Evolutionary conservation across 1,284 basidiomycete species (phyloP).

Genomic region (Ceratobasidium sp.): DNA sequence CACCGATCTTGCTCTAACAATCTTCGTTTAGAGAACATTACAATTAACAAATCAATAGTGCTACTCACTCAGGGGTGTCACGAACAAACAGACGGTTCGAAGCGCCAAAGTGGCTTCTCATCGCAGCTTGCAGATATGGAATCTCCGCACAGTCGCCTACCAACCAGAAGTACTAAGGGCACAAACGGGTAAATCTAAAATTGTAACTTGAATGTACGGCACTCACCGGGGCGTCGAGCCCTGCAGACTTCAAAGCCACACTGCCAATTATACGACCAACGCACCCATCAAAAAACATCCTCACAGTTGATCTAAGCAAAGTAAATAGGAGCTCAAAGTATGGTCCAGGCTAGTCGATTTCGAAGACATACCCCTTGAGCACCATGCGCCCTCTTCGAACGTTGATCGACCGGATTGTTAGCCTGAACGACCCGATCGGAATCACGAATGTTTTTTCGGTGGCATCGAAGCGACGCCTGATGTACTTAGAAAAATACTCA

Average conservation of each 20-base stretch:
- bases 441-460: not conserved
- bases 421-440: not conserved
- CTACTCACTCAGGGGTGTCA: not conserved
- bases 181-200: not conserved
- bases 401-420: not conserved
- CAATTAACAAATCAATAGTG: not conserved
- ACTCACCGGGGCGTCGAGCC: not conserved
- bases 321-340: not conserved
- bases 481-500: not conserved
- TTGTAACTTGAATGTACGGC: not conserved
- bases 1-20: constrained; percentile 1
- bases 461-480: constrained; percentile 9
- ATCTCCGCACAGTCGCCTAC: constrained; percentile 47
- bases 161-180: constrained; percentile 34
- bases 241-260: not conserved
- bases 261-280: not conserved
- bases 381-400: constrained; percentile 13
- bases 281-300: constrained; percentile 42
- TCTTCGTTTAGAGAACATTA: not conserved
- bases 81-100: not conserved
- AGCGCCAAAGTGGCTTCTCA: not conserved
- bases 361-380: not conserved
- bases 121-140: constrained; percentile 18
- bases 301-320: constrained; percentile 1
- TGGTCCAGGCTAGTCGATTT: not conserved